Percentiles rank a stretch among this genome's conserved stretches.
These are phyloP conservation scores for Ampelomyces quisqualis DNA, from an alignment of 2,329 filamentous ascomycete genomes.

Conservation along the genomic window DNA sequence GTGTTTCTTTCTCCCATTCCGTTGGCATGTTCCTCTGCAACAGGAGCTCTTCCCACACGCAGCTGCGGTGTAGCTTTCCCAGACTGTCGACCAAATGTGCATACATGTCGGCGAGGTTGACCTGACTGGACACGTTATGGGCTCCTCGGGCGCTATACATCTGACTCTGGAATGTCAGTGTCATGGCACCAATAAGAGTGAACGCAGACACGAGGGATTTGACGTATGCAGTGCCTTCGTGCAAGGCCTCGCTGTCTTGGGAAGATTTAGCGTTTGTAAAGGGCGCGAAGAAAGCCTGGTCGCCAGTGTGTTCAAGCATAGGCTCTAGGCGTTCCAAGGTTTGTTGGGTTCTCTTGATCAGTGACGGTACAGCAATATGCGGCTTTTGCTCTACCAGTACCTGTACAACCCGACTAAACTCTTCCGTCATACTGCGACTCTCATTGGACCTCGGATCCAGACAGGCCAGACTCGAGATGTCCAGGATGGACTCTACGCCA, in stretches of 20 bases:
- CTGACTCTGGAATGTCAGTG: constrained; percentile 68
- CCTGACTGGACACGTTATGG: constrained; percentile 66
- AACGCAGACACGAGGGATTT: constrained; percentile 78
- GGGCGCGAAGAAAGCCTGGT: constrained; percentile 67
- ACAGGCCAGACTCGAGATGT: constrained; percentile 79
- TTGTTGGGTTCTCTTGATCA: constrained; percentile 71
- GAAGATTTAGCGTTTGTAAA: constrained; percentile 48
- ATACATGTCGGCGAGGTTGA: constrained; percentile 87
- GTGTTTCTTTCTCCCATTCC: constrained; percentile 58
- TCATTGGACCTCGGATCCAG: constrained; percentile 73
- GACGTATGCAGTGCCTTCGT: constrained; percentile 71
- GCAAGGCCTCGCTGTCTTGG: constrained; percentile 42
- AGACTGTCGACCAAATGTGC: constrained; percentile 70
- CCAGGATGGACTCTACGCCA: constrained; percentile 79
- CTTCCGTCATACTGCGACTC: constrained; percentile 59
- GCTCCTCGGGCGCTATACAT: constrained; percentile 64
- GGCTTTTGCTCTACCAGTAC: constrained; percentile 78
- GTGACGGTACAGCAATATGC: constrained; percentile 75
- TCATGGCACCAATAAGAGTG: constrained; percentile 72
- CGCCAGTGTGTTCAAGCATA: constrained; percentile 58
- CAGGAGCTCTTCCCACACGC: constrained; percentile 80
- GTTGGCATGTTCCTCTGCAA: constrained; percentile 73
- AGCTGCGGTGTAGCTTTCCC: constrained; percentile 74
- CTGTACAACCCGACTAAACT: constrained; percentile 72
- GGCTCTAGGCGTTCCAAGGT: constrained; percentile 68